Evolutionary conservation across 2,329 filamentous ascomycete genomes (phyloP), one percentile per base, ranked within the genome.

Genomic region (Sporothrix mexicana): DNA sequence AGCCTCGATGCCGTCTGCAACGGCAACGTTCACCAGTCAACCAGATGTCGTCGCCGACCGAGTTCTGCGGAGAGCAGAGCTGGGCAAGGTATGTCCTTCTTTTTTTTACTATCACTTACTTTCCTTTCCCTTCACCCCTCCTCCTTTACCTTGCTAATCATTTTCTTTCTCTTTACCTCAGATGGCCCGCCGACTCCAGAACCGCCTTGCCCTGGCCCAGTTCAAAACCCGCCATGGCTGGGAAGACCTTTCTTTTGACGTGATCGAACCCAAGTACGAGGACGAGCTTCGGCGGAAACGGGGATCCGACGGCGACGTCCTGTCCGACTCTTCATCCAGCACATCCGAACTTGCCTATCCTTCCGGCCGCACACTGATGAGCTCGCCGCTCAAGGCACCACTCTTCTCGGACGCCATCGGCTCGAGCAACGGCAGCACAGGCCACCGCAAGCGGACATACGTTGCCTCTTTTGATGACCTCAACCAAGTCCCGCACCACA

Each of bases 151-250:
- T 69, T 17, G 8, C 23, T 75, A 73, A 62, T 41, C 5, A 17
- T 72, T 47, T 30, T 59, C 47, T n/a, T 73, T 41, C 51, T 66
- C 41, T 64, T 69, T 66, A 47, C 55, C 70, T 47, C 70, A 98
- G 96, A 97, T 99, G 85, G 96, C 95, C 78, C 88, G 95, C 80
- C 93, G 92, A 79, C 87, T 99, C 72, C 94, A 98, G 84, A 94
- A 97, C 85, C 93, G 95, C 76, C 90, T 99, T 74, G 95, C 96
- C 73, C 90, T 98, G 76, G 96, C 96, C 80, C 96, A 97, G 82
- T 96, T 98, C 88, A 98, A 98, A 85, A 94, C 96, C 77, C 94
- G 97, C 83, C 92, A 97, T 84, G 95, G 95, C 80, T 97, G 94
- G 91, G 92, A 98, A 83, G 93, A 96, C 82, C 88, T 97, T 80